Evolutionary conservation across 2,329 filamentous ascomycete genomes (phyloP).

Genomic region (Davidsoniella virescens): DNA sequence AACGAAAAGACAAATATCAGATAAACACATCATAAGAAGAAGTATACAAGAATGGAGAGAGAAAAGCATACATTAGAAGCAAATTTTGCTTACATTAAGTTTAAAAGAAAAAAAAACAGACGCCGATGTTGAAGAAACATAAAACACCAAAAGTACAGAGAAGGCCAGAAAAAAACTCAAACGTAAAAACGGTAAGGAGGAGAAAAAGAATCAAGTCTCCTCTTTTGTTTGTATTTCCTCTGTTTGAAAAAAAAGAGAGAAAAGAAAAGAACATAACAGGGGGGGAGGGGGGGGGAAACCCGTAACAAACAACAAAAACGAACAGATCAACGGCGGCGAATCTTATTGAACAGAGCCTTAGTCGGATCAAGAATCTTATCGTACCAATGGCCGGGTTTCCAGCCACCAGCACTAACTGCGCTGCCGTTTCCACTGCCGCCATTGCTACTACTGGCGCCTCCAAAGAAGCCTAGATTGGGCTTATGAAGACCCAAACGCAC

Average conservation of each 20-base stretch:
- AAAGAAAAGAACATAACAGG: neutral
- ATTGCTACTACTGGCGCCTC: neutral
- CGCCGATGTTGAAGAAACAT: conserved; percentile 6
- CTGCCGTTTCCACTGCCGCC: neutral
- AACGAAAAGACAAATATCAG: neutral
- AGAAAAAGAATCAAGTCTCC: conserved; percentile 2
- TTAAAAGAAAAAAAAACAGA: conserved; percentile 1
- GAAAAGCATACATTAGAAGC: neutral
- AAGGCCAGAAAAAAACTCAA: too few species aligned
- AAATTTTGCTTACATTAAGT: conserved; percentile 7
- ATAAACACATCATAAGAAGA: neutral
- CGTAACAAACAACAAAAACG: neutral
- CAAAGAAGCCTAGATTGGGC: conserved; percentile 18
- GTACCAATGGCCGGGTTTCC: conserved; percentile 12
- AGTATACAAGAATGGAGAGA: neutral
- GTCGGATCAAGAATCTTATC: conserved; percentile 10
- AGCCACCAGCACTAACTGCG: conserved; percentile 5
- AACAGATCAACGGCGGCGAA: neutral
- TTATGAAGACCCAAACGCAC: conserved; percentile 43
- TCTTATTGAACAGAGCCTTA: conserved; percentile 10
- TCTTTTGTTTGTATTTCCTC: neutral
- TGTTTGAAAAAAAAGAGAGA: neutral
- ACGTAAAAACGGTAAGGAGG: neutral
- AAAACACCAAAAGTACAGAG: neutral
- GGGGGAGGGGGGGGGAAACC: too few species aligned